A percentile compares a stretch with the other conserved stretches of the same genome.
Evolutionary conservation across 1,139 yeast species (phyloP).

Genomic region (Scheffersomyces segobiensis): DNA sequence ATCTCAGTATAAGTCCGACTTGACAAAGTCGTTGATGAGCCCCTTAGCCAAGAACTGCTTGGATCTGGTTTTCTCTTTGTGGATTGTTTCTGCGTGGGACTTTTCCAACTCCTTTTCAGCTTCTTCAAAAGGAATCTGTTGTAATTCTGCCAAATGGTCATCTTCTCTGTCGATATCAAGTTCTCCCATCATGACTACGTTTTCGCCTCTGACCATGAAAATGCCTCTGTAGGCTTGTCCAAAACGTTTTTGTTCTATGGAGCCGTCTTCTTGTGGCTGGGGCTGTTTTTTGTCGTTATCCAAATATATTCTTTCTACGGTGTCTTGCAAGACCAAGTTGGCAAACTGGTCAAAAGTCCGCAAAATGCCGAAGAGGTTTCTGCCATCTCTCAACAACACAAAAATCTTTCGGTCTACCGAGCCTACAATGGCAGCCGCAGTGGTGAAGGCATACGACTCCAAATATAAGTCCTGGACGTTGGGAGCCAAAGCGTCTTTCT

Average conservation of each 20-base stretch:
- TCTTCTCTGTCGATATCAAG: constrained; percentile 89
- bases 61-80: constrained; percentile 47
- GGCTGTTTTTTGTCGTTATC: constrained; percentile 11
- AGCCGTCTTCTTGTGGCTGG: constrained; percentile 14
- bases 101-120: constrained; percentile 52
- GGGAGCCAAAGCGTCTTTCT: constrained; percentile 25
- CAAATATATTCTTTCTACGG: constrained; percentile 81
- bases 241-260: constrained; percentile 44
- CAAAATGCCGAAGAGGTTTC: constrained; percentile 83
- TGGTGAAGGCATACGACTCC: constrained; percentile 84
- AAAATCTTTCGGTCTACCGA: constrained; percentile 88
- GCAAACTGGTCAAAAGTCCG: constrained; percentile 97
- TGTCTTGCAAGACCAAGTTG: constrained; percentile 87
- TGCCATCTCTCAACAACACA: constrained; percentile 87
- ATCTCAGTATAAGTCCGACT: constrained; percentile 50
- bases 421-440: constrained; percentile 95
- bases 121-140: constrained; percentile 59
- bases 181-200: constrained; percentile 94
- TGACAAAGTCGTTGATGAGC: constrained; percentile 56
- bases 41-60: constrained; percentile 54
- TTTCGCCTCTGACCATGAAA: constrained; percentile 93
- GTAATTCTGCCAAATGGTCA: constrained; percentile 57
- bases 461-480: constrained; percentile 54
- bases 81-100: constrained; percentile 38
- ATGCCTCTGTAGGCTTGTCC: constrained; percentile 81